Conservation (phyloP, 805 yeast species). For the Candida silvicultrix region DNA sequence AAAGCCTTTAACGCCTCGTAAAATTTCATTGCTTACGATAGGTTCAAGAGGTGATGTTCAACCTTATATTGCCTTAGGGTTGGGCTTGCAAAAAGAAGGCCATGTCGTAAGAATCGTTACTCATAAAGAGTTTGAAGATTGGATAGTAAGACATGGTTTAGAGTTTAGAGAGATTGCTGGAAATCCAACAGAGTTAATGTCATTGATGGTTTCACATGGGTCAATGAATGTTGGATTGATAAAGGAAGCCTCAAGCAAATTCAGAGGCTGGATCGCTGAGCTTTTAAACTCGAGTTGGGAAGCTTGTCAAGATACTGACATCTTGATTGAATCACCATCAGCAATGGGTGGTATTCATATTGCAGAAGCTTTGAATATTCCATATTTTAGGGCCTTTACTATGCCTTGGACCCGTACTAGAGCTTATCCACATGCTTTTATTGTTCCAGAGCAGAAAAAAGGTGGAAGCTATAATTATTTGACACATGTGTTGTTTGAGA, state of each 20-base stretch:
- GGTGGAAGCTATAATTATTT: constrained; percentile 91
- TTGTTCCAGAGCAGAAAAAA: constrained; percentile 87
- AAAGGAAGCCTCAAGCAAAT: constrained; percentile 74
- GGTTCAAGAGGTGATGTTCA: constrained; percentile 98
- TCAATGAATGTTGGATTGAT: constrained; percentile 77
- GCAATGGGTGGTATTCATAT: constrained; percentile 95
- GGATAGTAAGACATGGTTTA: constrained; percentile 66
- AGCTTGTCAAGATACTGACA: constrained; percentile 77
- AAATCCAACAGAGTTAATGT: constrained; percentile 87
- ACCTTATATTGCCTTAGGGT: constrained; percentile 88
- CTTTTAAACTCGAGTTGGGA: constrained; percentile 71
- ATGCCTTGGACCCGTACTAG: constrained; percentile 98
- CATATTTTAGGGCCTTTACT: constrained; percentile 91
- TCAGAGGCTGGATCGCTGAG: constrained; percentile 78
- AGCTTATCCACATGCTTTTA: constrained; percentile 94
- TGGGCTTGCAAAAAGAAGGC: constrained; percentile 73
- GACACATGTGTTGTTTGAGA: constrained; percentile 91
- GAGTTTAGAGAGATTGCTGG: constrained; percentile 79
- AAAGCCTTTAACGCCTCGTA: constrained; percentile 47
- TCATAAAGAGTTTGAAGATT: constrained; percentile 71
- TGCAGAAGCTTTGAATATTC: constrained; percentile 85
- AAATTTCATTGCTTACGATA: constrained; percentile 72
- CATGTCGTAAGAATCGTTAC: constrained; percentile 82
- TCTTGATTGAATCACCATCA: constrained; percentile 90
- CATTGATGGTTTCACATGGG: constrained; percentile 88